Evolutionary conservation across 768 basidiomycete species (phyloP), one percentile per base, ranked within the genome.

Genomic region (Lanmaoa pseudosensibilis): DNA sequence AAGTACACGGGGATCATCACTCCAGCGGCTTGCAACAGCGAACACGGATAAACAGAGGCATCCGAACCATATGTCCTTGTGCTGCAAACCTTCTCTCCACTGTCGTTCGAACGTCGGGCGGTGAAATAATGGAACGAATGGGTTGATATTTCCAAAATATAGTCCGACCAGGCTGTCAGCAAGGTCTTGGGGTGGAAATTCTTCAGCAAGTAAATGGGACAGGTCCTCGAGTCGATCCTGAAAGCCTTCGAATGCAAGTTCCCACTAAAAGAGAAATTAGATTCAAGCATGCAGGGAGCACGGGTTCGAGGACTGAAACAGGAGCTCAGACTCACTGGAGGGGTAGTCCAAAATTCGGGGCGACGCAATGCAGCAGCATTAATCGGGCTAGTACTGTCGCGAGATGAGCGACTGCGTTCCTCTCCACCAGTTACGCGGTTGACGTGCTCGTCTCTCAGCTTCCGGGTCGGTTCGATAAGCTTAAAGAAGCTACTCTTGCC

Each of bases 1-100:
- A 38, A 85, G 64, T 9, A 88, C 83, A 12, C 88, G 78, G 6
- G 77, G 74, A 65, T 91, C 84, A 50, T 84, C 74, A 57, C 81
- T 77, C 79, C 82, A 90, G 44, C 86, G 79, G 46, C 86, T 82
- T 2, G 84, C 87, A 32, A 87, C 76, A 18, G 91, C 88, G 69
- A 90, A 89, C 1, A 92, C 50, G 36, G 79, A 70, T 44, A 89
- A 68, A 59, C 86, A 86, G 7, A 87, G 75, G 47, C 77, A 77
- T 7, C 80, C 74, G 63, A 92, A 93, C 74, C 81, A 83, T 8
- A 76, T 68, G 55, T 88, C 80, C 16, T 72, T 75, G 30, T 79
- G 74, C 60, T 88, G 80, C 25, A 87, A 64, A 9, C 75, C 75
- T 2, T 82, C 78, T 33, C 65, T 73, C 75, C 84, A 86, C 45